Percentiles rank a stretch among this genome's conserved stretches.
phyloP scores from a whole-genome alignment of 1,139 yeast genomes.

The Magnusiomyces magnusii region DNA sequence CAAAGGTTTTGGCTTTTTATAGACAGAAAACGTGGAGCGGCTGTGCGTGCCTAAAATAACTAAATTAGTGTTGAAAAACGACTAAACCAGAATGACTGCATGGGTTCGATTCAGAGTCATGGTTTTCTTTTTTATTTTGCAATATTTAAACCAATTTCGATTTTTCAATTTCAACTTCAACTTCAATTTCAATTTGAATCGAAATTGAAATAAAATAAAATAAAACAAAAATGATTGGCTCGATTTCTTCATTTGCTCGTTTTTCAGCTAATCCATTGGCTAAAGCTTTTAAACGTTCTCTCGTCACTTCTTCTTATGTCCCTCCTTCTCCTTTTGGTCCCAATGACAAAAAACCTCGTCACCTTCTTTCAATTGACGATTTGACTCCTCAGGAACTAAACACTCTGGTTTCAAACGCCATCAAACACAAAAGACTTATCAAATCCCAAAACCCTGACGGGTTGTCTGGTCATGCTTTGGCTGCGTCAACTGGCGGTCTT shows the following conservation, averaged over 20 bases:
- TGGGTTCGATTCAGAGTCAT: background rate
- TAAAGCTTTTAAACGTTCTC: background rate
- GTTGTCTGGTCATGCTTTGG: slow-evolving; percentile 12
- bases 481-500: slow-evolving; percentile 35
- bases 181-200: background rate
- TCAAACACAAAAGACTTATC: slow-evolving; percentile 28
- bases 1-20: background rate
- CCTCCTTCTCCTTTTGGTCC: slow-evolving; percentile 9
- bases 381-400: slow-evolving; percentile 61
- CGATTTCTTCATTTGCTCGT: slow-evolving; percentile 2
- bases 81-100: too few species aligned
- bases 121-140: background rate
- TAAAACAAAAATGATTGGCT: background rate
- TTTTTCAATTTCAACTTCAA: too few species aligned
- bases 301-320: slow-evolving; percentile 12
- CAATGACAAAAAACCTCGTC: slow-evolving; percentile 39
- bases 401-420: slow-evolving; percentile 45
- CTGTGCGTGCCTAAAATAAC: too few species aligned
- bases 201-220: background rate
- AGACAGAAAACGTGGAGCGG: too few species aligned
- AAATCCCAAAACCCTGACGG: slow-evolving; percentile 10
- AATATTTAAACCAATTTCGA: background rate
- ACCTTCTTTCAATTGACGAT: slow-evolving; percentile 72
- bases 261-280: background rate
- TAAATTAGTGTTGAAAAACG: too few species aligned